These are phyloP conservation scores for Hyaloperonospora brassicae DNA, from an alignment of 352 stramenopile genomes.

Conservation along the genomic window DNA sequence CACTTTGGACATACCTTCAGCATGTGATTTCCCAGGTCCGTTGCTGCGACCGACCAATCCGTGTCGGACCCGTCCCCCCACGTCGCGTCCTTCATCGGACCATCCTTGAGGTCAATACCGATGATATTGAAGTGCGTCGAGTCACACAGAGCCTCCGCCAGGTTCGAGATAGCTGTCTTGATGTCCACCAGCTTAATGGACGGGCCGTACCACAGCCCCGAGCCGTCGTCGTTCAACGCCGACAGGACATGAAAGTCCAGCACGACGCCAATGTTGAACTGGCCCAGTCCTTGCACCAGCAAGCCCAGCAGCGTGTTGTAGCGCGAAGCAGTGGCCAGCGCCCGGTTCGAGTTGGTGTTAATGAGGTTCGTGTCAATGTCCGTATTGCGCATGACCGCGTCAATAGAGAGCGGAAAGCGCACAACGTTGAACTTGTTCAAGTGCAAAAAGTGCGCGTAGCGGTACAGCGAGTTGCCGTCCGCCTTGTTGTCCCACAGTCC, in stretches of 20 bases:
- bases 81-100: constrained; percentile 46
- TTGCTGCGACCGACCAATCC: constrained; percentile 64
- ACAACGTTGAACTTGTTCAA: constrained; percentile 80
- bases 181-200: constrained; percentile 69
- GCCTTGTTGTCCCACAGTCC: constrained; percentile 78
- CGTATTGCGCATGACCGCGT: constrained; percentile 61
- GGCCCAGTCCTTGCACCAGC: constrained; percentile 56
- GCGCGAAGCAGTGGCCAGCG: constrained; percentile 41
- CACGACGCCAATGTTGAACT: constrained; percentile 71
- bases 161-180: constrained; percentile 67
- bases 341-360: constrained; percentile 83
- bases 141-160: constrained; percentile 64
- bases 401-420: constrained; percentile 63
- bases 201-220: constrained; percentile 62
- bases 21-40: constrained; percentile 58
- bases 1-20: constrained; percentile 60
- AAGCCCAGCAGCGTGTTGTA: constrained; percentile 64
- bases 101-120: constrained; percentile 77
- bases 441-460: constrained; percentile 57
- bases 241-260: constrained; percentile 77
- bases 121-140: constrained; percentile 82
- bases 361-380: constrained; percentile 51
- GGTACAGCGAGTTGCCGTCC: constrained; percentile 73
- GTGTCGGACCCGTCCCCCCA: constrained; percentile 75
- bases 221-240: constrained; percentile 34